Percentiles rank a stretch among this genome's conserved stretches.
phyloP scores from a whole-genome alignment of 192 early-diverging fungal species.

The Backusella morwellensis region DNA sequence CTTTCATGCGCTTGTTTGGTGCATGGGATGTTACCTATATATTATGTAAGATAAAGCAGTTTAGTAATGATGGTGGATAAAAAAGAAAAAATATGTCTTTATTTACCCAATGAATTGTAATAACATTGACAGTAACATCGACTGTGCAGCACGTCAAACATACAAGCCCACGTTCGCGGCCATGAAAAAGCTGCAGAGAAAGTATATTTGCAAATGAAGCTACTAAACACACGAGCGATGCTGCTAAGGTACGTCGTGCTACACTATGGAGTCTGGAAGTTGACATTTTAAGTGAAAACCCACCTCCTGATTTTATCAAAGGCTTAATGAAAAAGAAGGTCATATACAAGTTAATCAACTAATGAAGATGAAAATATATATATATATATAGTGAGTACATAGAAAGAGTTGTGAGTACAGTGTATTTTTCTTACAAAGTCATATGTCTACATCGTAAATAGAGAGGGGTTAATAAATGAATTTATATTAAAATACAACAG shows the following conservation, averaged over 20 bases:
- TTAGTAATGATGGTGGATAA: background rate
- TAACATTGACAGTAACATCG: slow-evolving; percentile 47
- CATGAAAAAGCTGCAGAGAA: slow-evolving; percentile 35
- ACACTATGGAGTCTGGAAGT: slow-evolving; percentile 29
- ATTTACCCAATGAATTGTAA: slow-evolving; percentile 45
- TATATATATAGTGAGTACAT: slow-evolving; percentile 2
- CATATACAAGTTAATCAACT: slow-evolving; percentile 38
- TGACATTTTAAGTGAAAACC: background rate
- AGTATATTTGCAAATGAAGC: slow-evolving; percentile 43
- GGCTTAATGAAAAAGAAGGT: slow-evolving; percentile 34
- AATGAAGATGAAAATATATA: background rate
- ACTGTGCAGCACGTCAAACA: slow-evolving; percentile 47
- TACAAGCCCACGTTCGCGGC: slow-evolving; percentile 43
- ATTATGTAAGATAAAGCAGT: background rate
- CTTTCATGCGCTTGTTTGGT: background rate
- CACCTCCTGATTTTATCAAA: slow-evolving; percentile 16
- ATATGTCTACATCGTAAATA: slow-evolving; percentile 17
- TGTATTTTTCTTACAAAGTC: slow-evolving; percentile 28
- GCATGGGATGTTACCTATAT: background rate
- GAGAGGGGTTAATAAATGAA: background rate
- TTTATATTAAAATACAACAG: background rate
- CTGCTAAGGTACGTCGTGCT: slow-evolving; percentile 42
- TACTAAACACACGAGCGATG: slow-evolving; percentile 38
- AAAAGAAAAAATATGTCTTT: background rate
- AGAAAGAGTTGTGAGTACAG: background rate